Conservation (phyloP, 116 monocot genomes). For the Cymodocea nodosa region DNA sequence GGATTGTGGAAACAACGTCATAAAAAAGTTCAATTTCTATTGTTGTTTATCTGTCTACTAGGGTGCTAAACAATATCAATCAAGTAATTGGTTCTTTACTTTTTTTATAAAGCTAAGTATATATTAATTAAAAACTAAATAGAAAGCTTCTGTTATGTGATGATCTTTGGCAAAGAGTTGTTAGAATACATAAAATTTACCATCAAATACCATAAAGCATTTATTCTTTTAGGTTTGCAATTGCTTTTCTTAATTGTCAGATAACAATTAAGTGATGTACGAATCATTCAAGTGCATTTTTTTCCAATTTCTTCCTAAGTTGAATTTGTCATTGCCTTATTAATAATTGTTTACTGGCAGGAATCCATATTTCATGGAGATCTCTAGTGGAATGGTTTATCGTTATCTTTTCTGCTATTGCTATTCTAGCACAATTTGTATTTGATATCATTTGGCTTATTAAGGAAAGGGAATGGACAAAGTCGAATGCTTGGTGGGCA, state of each 20-base stretch:
- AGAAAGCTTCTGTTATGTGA: too few relatives aligned
- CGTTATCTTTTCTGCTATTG: constrained; percentile 47
- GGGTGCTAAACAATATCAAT: not conserved
- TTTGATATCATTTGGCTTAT: constrained; percentile 71
- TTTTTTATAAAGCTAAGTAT: not conserved
- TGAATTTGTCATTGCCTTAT: too few relatives aligned
- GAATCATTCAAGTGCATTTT: too few relatives aligned
- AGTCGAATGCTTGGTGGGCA: constrained; percentile 56
- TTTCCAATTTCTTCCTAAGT: too few relatives aligned
- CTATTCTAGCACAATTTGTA: constrained; percentile 44
- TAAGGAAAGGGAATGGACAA: constrained; percentile 42
- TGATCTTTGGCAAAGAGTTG: too few relatives aligned
- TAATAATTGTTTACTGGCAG: constrained; percentile 12
- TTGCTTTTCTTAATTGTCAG: not conserved
- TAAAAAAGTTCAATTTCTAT: too few relatives aligned
- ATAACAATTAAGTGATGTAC: too few relatives aligned
- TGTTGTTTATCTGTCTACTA: not conserved
- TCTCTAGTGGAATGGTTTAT: constrained; percentile 43
- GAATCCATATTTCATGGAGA: constrained; percentile 30
- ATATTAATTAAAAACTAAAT: not conserved
- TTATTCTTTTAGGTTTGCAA: not conserved
- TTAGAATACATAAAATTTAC: not conserved
- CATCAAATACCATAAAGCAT: not conserved
- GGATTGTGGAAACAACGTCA: too few relatives aligned
- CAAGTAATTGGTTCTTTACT: not conserved